Percentiles rank a stretch among this genome's conserved stretches.
phyloP scores from a whole-genome alignment of 2,329 filamentous ascomycete genomes.

The Thelonectria rubi region DNA sequence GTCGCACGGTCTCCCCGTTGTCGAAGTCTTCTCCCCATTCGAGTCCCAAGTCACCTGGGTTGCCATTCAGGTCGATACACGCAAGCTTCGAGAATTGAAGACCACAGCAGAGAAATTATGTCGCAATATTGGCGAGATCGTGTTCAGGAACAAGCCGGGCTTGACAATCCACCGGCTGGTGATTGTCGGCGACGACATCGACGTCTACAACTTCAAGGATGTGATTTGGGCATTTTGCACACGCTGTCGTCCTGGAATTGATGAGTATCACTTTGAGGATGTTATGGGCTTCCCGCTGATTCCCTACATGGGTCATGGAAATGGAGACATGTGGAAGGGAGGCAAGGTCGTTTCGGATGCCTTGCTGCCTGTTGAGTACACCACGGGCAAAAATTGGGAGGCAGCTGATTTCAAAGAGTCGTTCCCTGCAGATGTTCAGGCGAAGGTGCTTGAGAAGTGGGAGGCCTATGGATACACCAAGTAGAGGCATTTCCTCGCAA shows the following conservation, averaged over 20 bases:
- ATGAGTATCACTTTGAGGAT: slow-evolving; percentile 58
- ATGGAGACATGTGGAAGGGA: slow-evolving; percentile 44
- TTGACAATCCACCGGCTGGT: slow-evolving; percentile 56
- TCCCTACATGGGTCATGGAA: slow-evolving; percentile 58
- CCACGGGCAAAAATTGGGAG: slow-evolving; percentile 45
- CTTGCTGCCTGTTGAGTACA: slow-evolving; percentile 55
- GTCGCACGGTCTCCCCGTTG: slow-evolving; percentile 51
- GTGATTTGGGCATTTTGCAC: slow-evolving; percentile 61
- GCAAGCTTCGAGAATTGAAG: slow-evolving; percentile 64
- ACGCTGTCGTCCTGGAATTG: slow-evolving; percentile 54
- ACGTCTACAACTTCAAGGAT: slow-evolving; percentile 55
- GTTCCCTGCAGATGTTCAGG: slow-evolving; percentile 52
- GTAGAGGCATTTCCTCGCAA: too few relatives aligned
- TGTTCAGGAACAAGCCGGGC: slow-evolving; percentile 52
- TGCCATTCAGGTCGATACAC: slow-evolving; percentile 64
- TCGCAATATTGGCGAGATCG: slow-evolving; percentile 52
- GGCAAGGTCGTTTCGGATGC: slow-evolving; percentile 59
- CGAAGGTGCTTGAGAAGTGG: slow-evolving; percentile 44
- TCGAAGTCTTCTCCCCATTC: slow-evolving; percentile 54
- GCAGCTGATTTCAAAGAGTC: slow-evolving; percentile 46
- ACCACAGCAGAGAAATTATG: slow-evolving; percentile 53
- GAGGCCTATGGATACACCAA: slow-evolving; percentile 46
- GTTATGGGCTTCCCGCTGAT: slow-evolving; percentile 54
- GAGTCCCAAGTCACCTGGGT: slow-evolving; percentile 60
- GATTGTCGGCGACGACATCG: slow-evolving; percentile 59